Evolutionary conservation across 139 green algal genomes (phyloP), one percentile per base, ranked within the genome.

Genomic region (Chlamydomonas sp.): DNA sequence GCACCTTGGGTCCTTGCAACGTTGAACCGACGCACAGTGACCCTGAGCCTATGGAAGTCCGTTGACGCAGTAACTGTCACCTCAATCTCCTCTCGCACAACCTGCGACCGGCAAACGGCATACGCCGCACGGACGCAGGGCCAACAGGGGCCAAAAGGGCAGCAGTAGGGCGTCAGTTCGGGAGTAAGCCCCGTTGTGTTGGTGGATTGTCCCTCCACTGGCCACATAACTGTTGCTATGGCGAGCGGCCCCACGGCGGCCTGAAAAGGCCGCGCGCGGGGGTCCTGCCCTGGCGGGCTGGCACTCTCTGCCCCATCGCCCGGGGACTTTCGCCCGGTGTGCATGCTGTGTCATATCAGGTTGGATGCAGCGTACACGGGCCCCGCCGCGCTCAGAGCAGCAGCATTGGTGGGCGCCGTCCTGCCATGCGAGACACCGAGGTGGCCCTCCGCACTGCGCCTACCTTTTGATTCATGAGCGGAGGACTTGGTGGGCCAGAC

Each of bases 181-280:
- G 98, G 96, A 99, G 97, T 99, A 98, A 99, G 97, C 97, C 97
- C 97, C 97, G 96, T 99, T 99, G 91, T 93, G 97, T 99, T 99
- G 79, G 90, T 95, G 93, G 89, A 92, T 95, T 94, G 89, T 59
- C 63, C 90, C 90, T 93, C 93, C 93, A 95, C 94, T 97, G 97
- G 94, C 95, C 90, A 99, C 96, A 99, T 99, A 95, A 99, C 97
- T 99, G 97, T 99, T 90, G 94, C 94, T 96, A 96, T 96, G 97
- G 97, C 96, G 90, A 99, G 96, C 96, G 98, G 96, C 96, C 95
- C 94, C 86, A 18, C 92, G 80, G 93, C 94, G 31, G 31, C 31
- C 31, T 68, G 80, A 84, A 86, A 83, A 78, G 84, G 80, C 73
- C 71, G 90, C 93, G 60, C 90, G 76, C 20, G 60, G 89, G 93